These are phyloP conservation scores for Trypethelium eluteriae DNA, from an alignment of 495 filamentous ascomycete species.

Conservation along the genomic window DNA sequence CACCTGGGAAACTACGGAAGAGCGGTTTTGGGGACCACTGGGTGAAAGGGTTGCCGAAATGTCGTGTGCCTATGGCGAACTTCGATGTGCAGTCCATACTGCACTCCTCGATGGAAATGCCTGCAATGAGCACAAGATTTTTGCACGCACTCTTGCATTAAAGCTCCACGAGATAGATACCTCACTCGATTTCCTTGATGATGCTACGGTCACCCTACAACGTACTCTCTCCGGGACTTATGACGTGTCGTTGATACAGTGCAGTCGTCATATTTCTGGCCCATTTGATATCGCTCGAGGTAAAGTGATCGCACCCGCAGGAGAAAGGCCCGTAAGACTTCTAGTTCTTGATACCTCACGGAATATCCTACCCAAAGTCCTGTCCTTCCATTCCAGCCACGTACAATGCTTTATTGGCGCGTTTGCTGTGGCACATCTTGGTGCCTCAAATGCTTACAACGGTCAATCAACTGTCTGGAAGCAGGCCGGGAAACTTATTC, in stretches of 20 bases:
- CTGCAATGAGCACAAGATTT: not conserved
- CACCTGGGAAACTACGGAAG: not conserved
- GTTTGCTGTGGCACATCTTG: not conserved
- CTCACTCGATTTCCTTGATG: not conserved
- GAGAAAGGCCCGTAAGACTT: not conserved
- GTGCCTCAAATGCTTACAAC: not conserved
- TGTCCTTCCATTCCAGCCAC: not conserved
- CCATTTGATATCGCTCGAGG: not conserved
- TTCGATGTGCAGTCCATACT: not conserved
- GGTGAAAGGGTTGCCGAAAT: not conserved
- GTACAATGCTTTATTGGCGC: not conserved
- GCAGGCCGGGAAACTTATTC: not conserved
- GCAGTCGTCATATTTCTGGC: not conserved
- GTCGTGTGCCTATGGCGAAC: not conserved
- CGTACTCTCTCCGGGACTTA: not conserved
- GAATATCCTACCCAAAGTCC: not conserved
- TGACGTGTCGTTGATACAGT: not conserved
- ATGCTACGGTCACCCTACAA: not conserved
- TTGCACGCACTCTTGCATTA: not conserved
- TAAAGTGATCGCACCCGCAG: not conserved
- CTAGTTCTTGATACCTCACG: not conserved
- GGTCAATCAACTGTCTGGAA: not conserved
- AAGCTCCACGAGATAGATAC: not conserved
- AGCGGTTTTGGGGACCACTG: not conserved
- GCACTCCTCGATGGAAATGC: not conserved